Conservation (phyloP, 2,329 filamentous ascomycete species). For the Neophaeococcomyces aloes region DNA sequence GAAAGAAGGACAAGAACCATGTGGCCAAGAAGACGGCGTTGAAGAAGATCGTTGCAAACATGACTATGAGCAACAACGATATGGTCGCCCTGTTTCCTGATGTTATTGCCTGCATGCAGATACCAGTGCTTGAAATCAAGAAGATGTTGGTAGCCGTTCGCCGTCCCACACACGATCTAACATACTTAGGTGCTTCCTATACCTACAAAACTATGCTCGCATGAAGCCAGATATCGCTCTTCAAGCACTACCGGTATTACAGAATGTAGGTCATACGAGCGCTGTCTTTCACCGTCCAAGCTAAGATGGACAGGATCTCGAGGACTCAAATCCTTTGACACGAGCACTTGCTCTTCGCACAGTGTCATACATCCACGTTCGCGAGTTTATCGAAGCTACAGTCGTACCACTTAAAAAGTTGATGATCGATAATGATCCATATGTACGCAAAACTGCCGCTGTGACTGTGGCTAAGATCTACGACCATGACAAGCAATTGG, state of each 20-base stretch:
- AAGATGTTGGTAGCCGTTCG: constrained; percentile 62
- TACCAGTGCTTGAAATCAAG: constrained; percentile 93
- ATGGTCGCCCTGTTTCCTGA: constrained; percentile 97
- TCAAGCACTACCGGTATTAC: constrained; percentile 78
- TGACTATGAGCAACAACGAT: constrained; percentile 99
- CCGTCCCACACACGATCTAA: not conserved
- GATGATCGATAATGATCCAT: constrained; percentile 78
- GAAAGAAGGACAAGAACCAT: constrained; percentile 97
- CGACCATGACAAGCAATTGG: constrained; percentile 83
- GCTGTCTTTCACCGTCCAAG: constrained; percentile 2
- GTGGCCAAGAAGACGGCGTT: constrained; percentile 91
- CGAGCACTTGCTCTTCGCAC: constrained; percentile 85
- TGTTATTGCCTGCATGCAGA: constrained; percentile 88
- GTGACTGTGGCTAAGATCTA: constrained; percentile 97
- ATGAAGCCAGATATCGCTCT: constrained; percentile 89
- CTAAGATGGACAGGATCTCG: constrained; percentile 60
- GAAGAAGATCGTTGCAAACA: constrained; percentile 99
- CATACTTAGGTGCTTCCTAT: constrained; percentile 86
- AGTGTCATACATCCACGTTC: constrained; percentile 94
- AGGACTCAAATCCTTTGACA: constrained; percentile 83
- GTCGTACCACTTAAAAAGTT: constrained; percentile 73
- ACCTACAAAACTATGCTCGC: constrained; percentile 90
- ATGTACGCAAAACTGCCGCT: constrained; percentile 93
- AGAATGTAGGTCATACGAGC: constrained; percentile 50
- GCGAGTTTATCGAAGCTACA: constrained; percentile 87